These are phyloP conservation scores for Trichoderma afroharzianum DNA, from an alignment of 2,329 filamentous ascomycete species.

Conservation along the genomic window DNA sequence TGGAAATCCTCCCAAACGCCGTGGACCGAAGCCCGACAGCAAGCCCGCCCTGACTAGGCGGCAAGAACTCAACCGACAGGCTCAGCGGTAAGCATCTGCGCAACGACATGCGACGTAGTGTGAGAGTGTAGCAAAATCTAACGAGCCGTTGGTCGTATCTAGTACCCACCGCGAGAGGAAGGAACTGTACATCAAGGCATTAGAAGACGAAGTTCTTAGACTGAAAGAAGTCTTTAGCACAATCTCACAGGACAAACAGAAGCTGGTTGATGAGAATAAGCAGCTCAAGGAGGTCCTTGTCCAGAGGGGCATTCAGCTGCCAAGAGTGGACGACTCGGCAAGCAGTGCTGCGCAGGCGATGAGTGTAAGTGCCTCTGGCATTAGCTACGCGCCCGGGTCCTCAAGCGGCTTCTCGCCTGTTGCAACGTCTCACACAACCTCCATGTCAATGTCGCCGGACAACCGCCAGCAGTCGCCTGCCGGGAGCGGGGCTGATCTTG, in stretches of 20 bases:
- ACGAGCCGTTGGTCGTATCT: neutral
- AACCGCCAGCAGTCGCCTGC: constrained; percentile 26
- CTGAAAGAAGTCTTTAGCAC: constrained; percentile 81
- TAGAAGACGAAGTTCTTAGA: constrained; percentile 86
- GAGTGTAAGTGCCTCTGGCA: constrained; percentile 56
- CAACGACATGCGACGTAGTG: neutral
- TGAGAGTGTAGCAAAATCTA: neutral
- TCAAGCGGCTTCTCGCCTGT: constrained; percentile 46
- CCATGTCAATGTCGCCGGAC: constrained; percentile 37
- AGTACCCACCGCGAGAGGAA: constrained; percentile 97
- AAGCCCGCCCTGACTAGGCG: constrained; percentile 89
- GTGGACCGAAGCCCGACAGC: constrained; percentile 93
- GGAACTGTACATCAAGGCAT: constrained; percentile 89
- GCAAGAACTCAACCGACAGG: constrained; percentile 92
- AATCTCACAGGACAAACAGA: constrained; percentile 71
- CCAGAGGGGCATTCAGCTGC: constrained; percentile 48
- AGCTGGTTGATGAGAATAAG: constrained; percentile 73
- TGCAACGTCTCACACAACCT: constrained; percentile 41
- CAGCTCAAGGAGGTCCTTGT: constrained; percentile 59
- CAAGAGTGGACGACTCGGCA: constrained; percentile 39
- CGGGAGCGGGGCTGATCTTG: constrained; percentile 60
- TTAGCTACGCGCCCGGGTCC: constrained; percentile 53
- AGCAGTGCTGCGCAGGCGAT: constrained; percentile 46
- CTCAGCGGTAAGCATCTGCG: constrained; percentile 67
- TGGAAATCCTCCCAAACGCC: constrained; percentile 79